Evolutionary conservation across 768 basidiomycete genomes (phyloP).

Genomic region (Leccinum barrowsii): DNA sequence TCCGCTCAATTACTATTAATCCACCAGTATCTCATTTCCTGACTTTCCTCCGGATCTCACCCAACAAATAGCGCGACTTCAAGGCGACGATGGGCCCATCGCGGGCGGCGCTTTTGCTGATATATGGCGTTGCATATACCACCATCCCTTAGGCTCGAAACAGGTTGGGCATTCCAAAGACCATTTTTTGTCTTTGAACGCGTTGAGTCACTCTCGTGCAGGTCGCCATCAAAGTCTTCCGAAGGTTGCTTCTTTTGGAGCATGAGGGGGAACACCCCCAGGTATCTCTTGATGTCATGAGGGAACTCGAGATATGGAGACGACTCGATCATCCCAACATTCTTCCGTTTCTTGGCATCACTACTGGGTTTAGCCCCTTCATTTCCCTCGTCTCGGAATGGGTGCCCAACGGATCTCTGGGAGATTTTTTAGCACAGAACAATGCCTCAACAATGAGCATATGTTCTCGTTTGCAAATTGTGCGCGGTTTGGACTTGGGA

Average conservation of each 20-base stretch:
- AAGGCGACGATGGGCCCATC: neutral
- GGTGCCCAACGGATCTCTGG: constrained; percentile 10
- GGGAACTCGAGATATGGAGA: constrained; percentile 16
- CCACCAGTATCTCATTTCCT: constrained; percentile 8
- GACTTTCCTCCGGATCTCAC: constrained; percentile 15
- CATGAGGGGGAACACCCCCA: neutral
- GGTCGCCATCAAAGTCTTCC: constrained; percentile 13
- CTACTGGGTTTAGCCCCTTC: constrained; percentile 6
- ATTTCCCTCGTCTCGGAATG: constrained; percentile 12
- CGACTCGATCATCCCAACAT: constrained; percentile 16
- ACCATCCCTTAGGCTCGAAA: neutral
- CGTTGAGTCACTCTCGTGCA: neutral
- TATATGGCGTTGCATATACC: constrained; percentile 6
- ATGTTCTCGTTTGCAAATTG: constrained; percentile 7
- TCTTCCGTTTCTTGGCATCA: constrained; percentile 16
- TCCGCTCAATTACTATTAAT: neutral
- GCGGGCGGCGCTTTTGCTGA: constrained; percentile 9
- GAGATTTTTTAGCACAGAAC: constrained; percentile 3
- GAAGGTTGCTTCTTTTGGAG: constrained; percentile 3
- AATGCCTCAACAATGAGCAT: neutral
- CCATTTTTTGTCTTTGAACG: neutral
- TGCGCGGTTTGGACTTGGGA: neutral
- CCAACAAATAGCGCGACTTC: constrained; percentile 2
- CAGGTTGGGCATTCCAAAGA: neutral
- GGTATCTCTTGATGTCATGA: constrained; percentile 2